Conservation (phyloP, 176 grass and related monocot genomes). For the Zoysia pacifica region DNA sequence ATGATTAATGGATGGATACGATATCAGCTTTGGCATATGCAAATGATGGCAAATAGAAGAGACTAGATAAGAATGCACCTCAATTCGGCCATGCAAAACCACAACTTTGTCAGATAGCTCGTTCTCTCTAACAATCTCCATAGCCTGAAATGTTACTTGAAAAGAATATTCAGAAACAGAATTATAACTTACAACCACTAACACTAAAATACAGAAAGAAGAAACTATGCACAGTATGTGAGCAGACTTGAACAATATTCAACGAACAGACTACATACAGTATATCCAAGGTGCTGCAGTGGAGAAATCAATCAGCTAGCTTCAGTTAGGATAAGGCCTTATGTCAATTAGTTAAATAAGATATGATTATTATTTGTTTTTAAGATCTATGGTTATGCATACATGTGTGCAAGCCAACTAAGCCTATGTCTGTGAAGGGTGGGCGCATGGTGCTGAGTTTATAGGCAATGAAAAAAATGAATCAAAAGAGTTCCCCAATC, state of each 20-base stretch:
- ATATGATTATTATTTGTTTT: background rate
- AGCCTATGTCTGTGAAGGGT: background rate
- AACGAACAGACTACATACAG: background rate
- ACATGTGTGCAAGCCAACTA: background rate
- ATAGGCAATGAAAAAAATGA: background rate
- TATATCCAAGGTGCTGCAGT: background rate
- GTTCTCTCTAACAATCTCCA: constrained; percentile 92
- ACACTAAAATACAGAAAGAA: constrained; percentile 24
- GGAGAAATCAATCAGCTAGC: background rate
- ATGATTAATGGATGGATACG: background rate
- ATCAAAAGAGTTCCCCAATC: background rate
- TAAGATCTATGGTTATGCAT: background rate
- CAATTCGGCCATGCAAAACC: constrained; percentile 87
- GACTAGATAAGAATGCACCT: constrained; percentile 54
- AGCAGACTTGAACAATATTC: constrained; percentile 1
- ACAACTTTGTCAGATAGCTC: constrained; percentile 87
- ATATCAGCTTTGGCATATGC: background rate
- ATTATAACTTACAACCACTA: constrained; percentile 33
- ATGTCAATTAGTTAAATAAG: background rate
- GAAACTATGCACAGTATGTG: background rate
- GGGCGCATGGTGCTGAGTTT: background rate
- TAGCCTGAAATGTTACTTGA: constrained; percentile 67
- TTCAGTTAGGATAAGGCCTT: background rate
- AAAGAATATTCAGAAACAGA: constrained; percentile 24
- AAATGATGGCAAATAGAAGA: constrained; percentile 29